Conservation (phyloP, 2,329 filamentous ascomycete species). For the Penicillium sp. region DNA sequence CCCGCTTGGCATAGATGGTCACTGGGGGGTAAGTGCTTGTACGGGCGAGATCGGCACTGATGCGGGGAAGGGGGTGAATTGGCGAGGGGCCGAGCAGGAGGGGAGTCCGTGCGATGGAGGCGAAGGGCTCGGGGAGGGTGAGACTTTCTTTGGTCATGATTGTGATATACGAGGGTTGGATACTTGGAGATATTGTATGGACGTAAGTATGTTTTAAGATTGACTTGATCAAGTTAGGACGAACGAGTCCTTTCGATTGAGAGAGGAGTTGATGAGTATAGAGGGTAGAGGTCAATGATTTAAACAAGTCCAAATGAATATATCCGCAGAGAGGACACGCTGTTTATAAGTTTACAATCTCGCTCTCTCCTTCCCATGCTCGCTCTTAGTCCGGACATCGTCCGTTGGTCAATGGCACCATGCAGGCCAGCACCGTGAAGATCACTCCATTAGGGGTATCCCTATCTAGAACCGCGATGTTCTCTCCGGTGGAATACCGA, state of each 20-base stretch:
- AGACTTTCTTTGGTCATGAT: conserved; percentile 6
- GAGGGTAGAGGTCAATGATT: not conserved
- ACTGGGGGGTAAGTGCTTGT: conserved; percentile 46
- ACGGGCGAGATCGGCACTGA: conserved; percentile 60
- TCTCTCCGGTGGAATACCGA: conserved; percentile 1
- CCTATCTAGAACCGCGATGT: not conserved
- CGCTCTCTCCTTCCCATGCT: not conserved
- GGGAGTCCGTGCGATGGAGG: conserved; percentile 61
- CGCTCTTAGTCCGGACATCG: not conserved
- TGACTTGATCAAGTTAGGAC: not conserved
- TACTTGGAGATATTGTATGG: not conserved
- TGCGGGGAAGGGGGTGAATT: conserved; percentile 66
- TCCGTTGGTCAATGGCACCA: not conserved
- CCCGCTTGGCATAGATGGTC: conserved; percentile 68
- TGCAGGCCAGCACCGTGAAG: not conserved
- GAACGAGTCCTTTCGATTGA: not conserved
- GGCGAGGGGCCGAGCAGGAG: conserved; percentile 69
- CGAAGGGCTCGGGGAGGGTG: conserved; percentile 61
- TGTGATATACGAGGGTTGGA: not conserved
- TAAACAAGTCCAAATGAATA: not conserved
- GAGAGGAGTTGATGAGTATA: not conserved
- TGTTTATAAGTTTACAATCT: not conserved
- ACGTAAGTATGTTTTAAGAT: not conserved
- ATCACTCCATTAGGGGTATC: conserved; percentile 25
- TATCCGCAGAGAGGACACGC: not conserved